Base-by-base conservation (phyloP, 805 yeast genomes). In the Metschnikowia reukaufii region DNA sequence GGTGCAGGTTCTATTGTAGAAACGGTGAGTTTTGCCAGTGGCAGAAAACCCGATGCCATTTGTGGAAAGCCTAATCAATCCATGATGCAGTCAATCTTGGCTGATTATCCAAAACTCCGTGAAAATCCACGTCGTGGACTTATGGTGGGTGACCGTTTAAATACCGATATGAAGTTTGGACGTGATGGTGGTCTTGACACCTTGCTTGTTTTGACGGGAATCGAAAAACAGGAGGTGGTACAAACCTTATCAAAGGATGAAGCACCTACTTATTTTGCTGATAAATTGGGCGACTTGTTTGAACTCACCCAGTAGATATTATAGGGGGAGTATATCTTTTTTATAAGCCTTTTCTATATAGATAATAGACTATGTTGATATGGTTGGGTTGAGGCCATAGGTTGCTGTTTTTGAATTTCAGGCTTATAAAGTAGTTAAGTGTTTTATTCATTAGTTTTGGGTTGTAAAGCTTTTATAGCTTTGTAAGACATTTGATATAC, bases 1-100 rank as follows among this genome's bases (percentile, higher is more conserved):
- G 99, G 99, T 25, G 98, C 99, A 1, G 99, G 99, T 1, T 84
- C 97, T 1, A 79, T 89, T 54, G 83, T 92, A 36, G 87, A 88
- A 55, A 77, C 90, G 0, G 82, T 88, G 15, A 80, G 88, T 1
- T 81, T 69, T 55, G 84, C 92, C 10, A 69, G 88, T 18, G 91
- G 88, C n/a, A 78, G 97, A 55, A 70, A 78, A 51, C 98, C 99
- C 1, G 83, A 83, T 45, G 86, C 92, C 2, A 59, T 71, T 25
- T 86, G 97, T 59, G 99, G 99, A 45, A 94, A 94, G 63, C 99
- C 99, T 18, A 82, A 84, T 47, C 82, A 79, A 54, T 83, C 84
- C 45, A 91, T 94, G 97, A 79, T 94, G 84, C 88, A 88, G 61
- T 84, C 96, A 17, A 87, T 94, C 62, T 79, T 83, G 51, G 86